Base-by-base conservation (phyloP, 805 yeast species). In the Cyberlindnera japonica region DNA sequence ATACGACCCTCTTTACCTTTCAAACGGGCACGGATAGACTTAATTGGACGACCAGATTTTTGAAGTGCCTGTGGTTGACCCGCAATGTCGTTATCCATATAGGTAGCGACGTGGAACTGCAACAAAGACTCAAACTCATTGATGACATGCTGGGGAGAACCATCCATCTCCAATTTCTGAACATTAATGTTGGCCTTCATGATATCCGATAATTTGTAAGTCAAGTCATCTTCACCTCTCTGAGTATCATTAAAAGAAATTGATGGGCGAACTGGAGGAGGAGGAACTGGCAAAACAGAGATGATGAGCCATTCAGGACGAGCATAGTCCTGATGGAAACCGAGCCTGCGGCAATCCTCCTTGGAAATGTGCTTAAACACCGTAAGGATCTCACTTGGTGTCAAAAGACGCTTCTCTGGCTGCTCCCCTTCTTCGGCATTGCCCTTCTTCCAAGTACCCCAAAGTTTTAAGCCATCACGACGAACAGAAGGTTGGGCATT, bases 1-100 rank as follows among this genome's bases (percentile, higher is more conserved):
- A 93, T 79, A 72, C 99, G 90, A 47, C 99, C 99, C 71, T 93
- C 99, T 58, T 93, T 93, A 71, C 99, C 99, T 83, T 93, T 93
- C 56, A 93, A 75, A 72, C 99, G 90, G n/a, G 99, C 98, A 69
- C 99, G 82, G 56, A 93, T 93, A 33, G 97, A 88, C 64, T 93
- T 93, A 52, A 93, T 95, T 2, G 99, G 99, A 67, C 99, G 84
- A 43, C 99, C 99, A 43, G 97, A 87, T 66, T 93, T 93, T 62
- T 93, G 99, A 48, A 93, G 75, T 24, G 99, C 99, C 65, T 91
- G 99, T 1, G 99, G 99, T 69, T 93, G 99, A 48, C 99, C 99
- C 12, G 99, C 99, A 65, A 93, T 93, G 68, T 93, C 98, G 63
- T 93, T 93, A 68, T 93, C 99, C 99, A 93, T 93, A 62, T 93